Conservation (phyloP, 2,329 filamentous ascomycete genomes). For the Elsinoe arachidis region DNA sequence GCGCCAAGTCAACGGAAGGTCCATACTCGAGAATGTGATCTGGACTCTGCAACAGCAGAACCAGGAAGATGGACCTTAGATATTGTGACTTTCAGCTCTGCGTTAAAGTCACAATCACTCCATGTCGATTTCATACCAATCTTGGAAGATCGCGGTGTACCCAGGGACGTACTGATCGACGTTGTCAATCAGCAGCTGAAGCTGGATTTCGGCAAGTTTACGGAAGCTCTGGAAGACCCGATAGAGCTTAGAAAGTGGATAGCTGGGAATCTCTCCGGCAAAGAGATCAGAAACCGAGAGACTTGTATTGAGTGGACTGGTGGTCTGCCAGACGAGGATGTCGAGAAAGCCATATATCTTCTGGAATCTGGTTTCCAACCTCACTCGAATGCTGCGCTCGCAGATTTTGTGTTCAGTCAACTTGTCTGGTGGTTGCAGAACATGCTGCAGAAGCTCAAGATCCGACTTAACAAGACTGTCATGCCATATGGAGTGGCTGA, state of each 20-base stretch:
- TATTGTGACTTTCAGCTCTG: constrained; percentile 43
- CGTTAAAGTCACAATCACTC: constrained; percentile 46
- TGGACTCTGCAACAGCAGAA: constrained; percentile 36
- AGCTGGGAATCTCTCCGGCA: constrained; percentile 36
- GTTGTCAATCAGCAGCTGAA: constrained; percentile 45
- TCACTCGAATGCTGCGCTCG: constrained; percentile 17
- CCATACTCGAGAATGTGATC: constrained; percentile 38
- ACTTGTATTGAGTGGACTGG: constrained; percentile 34
- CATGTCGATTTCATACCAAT: constrained; percentile 64
- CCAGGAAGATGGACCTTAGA: constrained; percentile 55
- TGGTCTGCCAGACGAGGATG: constrained; percentile 42
- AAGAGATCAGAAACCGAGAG: constrained; percentile 27
- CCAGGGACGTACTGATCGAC: constrained; percentile 37
- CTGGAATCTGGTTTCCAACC: constrained; percentile 36
- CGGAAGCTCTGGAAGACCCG: constrained; percentile 43
- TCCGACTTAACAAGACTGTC: constrained; percentile 39
- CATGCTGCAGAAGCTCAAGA: constrained; percentile 27
- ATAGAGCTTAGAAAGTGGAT: constrained; percentile 48
- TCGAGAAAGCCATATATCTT: constrained; percentile 48
- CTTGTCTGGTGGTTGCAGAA: constrained; percentile 46
- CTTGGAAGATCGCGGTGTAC: constrained; percentile 50
- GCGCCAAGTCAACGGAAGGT: constrained; percentile 62
- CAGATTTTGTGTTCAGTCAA: constrained; percentile 35
- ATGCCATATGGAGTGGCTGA: constrained; percentile 61
- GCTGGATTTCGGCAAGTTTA: constrained; percentile 45